These are phyloP conservation scores for Vitellaria paradoxa DNA, from an alignment of 179 eudicot species.

Conservation along the genomic window DNA sequence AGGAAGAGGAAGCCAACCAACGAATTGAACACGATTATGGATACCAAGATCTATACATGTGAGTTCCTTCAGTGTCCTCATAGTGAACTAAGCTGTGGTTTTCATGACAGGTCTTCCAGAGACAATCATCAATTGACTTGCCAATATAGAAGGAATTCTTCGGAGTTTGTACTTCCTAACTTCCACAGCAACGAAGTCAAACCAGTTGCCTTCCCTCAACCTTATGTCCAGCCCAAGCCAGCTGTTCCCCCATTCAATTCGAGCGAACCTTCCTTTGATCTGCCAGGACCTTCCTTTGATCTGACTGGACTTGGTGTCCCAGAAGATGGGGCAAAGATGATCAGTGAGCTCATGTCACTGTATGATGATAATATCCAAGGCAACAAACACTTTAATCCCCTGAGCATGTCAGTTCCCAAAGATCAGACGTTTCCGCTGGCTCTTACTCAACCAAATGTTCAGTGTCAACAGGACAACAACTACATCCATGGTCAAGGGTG, in stretches of 20 bases:
- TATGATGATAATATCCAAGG: slow-evolving; percentile 55
- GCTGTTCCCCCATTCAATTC: slow-evolving; percentile 18
- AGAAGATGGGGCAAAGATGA: slow-evolving; percentile 74
- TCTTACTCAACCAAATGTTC: slow-evolving; percentile 13
- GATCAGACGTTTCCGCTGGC: slow-evolving; percentile 16
- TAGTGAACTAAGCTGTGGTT: slow-evolving; percentile 44
- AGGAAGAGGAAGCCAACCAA: slow-evolving; percentile 58
- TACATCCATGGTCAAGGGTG: slow-evolving; percentile 29
- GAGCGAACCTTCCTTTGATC: slow-evolving; percentile 33
- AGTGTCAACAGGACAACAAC: slow-evolving; percentile 27
- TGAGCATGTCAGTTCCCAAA: slow-evolving; percentile 10
- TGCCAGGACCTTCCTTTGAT: slow-evolving; percentile 21
- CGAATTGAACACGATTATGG: slow-evolving; percentile 31
- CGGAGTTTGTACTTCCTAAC: slow-evolving; percentile 32
- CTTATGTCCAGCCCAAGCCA: slow-evolving; percentile 33
- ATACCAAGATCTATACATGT: slow-evolving; percentile 55
- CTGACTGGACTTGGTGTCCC: slow-evolving; percentile 40
- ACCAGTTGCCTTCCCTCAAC: slow-evolving; percentile 42
- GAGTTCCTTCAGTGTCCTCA: slow-evolving; percentile 60
- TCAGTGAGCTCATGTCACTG: slow-evolving; percentile 55
- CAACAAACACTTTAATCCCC: slow-evolving; percentile 26
- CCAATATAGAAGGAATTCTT: slow-evolving; percentile 32
- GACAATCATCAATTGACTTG: slow-evolving; percentile 66
- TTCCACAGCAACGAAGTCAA: slow-evolving; percentile 40
- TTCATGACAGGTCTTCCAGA: slow-evolving; percentile 51